Conservation (phyloP, 805 yeast species). For the Candida coleopterorum region DNA sequence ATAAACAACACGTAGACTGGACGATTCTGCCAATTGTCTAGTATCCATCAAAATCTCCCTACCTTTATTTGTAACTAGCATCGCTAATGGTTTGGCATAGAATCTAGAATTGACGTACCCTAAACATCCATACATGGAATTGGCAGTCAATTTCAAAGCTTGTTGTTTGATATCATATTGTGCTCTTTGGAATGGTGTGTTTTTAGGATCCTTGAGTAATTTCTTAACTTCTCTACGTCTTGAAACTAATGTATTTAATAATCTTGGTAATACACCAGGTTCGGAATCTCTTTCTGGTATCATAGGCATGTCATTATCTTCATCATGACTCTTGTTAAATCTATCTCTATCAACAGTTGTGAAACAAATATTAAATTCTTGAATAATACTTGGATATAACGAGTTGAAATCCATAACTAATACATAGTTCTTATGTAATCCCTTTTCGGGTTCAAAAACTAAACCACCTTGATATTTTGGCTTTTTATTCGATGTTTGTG, state of each 20-base stretch:
- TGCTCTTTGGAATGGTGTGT: slow-evolving; percentile 58
- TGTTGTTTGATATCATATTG: slow-evolving; percentile 95
- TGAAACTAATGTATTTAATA: slow-evolving; percentile 76
- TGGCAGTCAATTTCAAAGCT: slow-evolving; percentile 93
- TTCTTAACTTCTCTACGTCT: slow-evolving; percentile 93
- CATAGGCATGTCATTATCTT: slow-evolving; percentile 61
- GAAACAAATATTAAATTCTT: slow-evolving; percentile 94
- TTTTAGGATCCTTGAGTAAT: slow-evolving; percentile 69
- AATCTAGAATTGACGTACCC: slow-evolving; percentile 90
- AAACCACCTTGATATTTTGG: slow-evolving; percentile 88
- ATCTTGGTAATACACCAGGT: slow-evolving; percentile 77
- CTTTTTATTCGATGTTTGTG: slow-evolving; percentile 52
- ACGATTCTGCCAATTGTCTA: slow-evolving; percentile 82
- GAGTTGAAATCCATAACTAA: slow-evolving; percentile 98
- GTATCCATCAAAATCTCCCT: slow-evolving; percentile 93
- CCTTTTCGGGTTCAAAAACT: slow-evolving; percentile 95
- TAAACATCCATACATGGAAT: slow-evolving; percentile 99
- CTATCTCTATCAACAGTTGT: slow-evolving; percentile 79
- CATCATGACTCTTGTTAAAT: slow-evolving; percentile 36
- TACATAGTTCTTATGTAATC: slow-evolving; percentile 81
- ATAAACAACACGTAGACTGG: slow-evolving; percentile 80
- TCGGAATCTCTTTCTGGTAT: slow-evolving; percentile 55
- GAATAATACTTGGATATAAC: slow-evolving; percentile 93
- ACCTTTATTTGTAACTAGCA: slow-evolving; percentile 92
- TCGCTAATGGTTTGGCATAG: slow-evolving; percentile 93